Evolutionary conservation across 495 filamentous ascomycete genomes (phyloP).

Genomic region (Aspergillus carlsbadensis): DNA sequence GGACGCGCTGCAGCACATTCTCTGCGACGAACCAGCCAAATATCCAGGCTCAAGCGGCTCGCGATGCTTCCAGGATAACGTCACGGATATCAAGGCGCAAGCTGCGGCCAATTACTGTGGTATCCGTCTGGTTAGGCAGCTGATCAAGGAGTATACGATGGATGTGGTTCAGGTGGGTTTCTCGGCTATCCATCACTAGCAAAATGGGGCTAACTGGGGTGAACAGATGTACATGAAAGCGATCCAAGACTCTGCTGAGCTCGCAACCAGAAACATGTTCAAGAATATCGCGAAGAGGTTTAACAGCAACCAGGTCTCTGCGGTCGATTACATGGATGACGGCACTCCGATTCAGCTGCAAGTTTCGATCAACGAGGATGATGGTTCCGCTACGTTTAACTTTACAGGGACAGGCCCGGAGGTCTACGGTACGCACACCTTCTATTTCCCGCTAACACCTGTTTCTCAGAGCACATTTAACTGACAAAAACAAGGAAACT

Average conservation of each 20-base stretch:
- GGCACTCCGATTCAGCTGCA: slow-evolving; percentile 81
- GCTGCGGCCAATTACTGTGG: slow-evolving; percentile 95
- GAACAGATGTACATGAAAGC: slow-evolving; percentile 93
- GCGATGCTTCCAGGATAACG: slow-evolving; percentile 82
- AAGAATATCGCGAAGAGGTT: slow-evolving; percentile 72
- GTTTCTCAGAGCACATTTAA: too few species aligned
- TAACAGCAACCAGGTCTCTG: slow-evolving; percentile 68
- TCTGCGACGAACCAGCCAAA: slow-evolving; percentile 79
- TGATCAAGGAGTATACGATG: slow-evolving; percentile 88
- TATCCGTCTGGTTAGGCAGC: slow-evolving; percentile 75
- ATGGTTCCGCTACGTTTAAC: slow-evolving; percentile 87
- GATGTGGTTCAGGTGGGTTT: slow-evolving; percentile 82
- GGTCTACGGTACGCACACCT: slow-evolving; percentile 81
- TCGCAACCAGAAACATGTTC: slow-evolving; percentile 74
- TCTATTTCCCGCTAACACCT: too few species aligned
- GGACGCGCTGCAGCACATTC: slow-evolving; percentile 71
- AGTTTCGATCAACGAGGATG: slow-evolving; percentile 75
- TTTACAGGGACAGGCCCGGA: slow-evolving; percentile 81
- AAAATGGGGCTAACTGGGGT: too few species aligned
- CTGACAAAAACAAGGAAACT: too few species aligned
- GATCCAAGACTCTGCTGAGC: slow-evolving; percentile 89
- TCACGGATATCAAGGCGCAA: slow-evolving; percentile 93
- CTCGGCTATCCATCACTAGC: too few species aligned
- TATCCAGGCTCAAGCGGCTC: slow-evolving; percentile 88
- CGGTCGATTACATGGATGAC: slow-evolving; percentile 91